These are phyloP conservation scores for Hygrophila difformis DNA, from an alignment of 257 asterid genomes.

Conservation along the genomic window DNA sequence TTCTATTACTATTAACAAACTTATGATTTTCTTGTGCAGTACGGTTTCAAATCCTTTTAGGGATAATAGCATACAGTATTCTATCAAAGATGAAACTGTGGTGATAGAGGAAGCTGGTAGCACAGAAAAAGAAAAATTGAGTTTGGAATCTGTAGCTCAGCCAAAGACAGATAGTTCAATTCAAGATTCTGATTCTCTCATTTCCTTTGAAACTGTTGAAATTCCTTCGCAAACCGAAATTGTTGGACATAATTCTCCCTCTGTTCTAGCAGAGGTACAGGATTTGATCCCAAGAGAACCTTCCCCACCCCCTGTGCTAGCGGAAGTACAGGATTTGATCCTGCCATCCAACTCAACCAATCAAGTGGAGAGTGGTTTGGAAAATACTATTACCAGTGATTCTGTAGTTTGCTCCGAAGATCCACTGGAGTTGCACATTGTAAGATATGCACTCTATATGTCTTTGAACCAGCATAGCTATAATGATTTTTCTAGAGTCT, in stretches of 20 bases:
- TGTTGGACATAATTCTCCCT: slow-evolving; percentile 76
- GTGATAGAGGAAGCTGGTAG: slow-evolving; percentile 29
- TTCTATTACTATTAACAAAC: slow-evolving; percentile 1
- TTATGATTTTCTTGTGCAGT: slow-evolving; percentile 11
- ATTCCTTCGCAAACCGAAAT: slow-evolving; percentile 36
- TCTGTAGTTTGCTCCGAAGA: slow-evolving; percentile 58
- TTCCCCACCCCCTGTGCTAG: slow-evolving; percentile 80
- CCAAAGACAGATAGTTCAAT: slow-evolving; percentile 32
- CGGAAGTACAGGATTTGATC: slow-evolving; percentile 77
- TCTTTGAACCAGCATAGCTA: neutral
- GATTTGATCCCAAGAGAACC: slow-evolving; percentile 64
- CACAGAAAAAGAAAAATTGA: slow-evolving; percentile 36
- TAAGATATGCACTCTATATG: slow-evolving; percentile 25
- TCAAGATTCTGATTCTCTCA: slow-evolving; percentile 62
- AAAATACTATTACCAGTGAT: slow-evolving; percentile 30
- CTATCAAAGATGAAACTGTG: slow-evolving; percentile 36
- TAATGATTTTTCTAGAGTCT: slow-evolving; percentile 13
- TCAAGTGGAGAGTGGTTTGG: slow-evolving; percentile 33
- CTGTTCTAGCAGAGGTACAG: slow-evolving; percentile 76
- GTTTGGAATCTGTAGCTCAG: slow-evolving; percentile 32
- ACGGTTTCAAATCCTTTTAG: slow-evolving; percentile 25
- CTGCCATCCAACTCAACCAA: slow-evolving; percentile 34
- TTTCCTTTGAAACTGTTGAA: slow-evolving; percentile 66
- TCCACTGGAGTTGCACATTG: slow-evolving; percentile 88
- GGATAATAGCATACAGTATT: slow-evolving; percentile 35